Base-by-base conservation (phyloP, 768 basidiomycete species). In the Lactifluus volemus region DNA sequence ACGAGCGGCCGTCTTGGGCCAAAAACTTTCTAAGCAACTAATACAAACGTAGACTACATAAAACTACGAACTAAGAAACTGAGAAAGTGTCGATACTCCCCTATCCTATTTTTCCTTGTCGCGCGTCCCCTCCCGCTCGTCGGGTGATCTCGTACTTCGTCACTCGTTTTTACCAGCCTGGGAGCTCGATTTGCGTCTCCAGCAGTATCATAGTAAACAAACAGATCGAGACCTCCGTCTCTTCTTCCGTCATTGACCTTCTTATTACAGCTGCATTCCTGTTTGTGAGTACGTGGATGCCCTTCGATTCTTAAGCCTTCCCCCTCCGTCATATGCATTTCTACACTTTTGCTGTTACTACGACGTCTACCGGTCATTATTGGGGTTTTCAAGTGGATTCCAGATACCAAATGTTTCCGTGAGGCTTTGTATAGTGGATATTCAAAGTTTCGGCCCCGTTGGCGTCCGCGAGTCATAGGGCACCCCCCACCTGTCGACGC, bases 241-340 rank as follows among this genome's bases (percentile, higher is more conserved):
- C 98, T 78, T 90, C 87, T 66, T 92, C 91, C 73, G 95, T 98
- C 67, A 92, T 98, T 69, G 92, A 98, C 73, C 76, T 98, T 65
- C 79, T 98, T 59, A 98, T 98, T 75, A 83, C 93, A 63, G 92
- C 92, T 32, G 89, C 90, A 4, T 98, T 98, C 76, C 85, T 98
- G 54, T 98, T 89, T 70, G 88, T 98, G 62, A 96, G 97, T 62
- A 94, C 96, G 39, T 94, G 95, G 86, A 95, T 95, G 83, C 97
- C 97, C 1, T 98, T 99, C 73, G 72, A 79, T 69, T 78, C 80
- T 77, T 74, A 77, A 61, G 79, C 76, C 88, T 65, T 86, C 86
- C 2, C 76, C 98, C 52, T 81, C 78, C 47, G 85, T 99, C 19
- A 73, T 97, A 53, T 85, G 92, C 42, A 80, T 95, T 53, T 89